Percentiles rank a stretch among this genome's conserved stretches.
Evolutionary conservation across 2,329 filamentous ascomycete species (phyloP).

Genomic region (Stagonosporopsis rhizophila): DNA sequence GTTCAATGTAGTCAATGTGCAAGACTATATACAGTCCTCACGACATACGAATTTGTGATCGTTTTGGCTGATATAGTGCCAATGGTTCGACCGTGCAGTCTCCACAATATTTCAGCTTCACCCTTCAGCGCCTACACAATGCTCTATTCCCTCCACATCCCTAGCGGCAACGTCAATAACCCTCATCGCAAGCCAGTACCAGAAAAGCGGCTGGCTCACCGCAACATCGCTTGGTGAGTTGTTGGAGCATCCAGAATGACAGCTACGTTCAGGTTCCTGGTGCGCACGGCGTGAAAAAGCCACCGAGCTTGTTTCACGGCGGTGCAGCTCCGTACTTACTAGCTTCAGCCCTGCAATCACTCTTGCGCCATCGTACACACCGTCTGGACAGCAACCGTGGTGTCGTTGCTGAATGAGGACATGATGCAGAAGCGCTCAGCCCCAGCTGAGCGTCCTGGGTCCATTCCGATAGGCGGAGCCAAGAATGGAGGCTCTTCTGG

Average conservation of each 20-base stretch:
- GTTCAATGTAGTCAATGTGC: background rate
- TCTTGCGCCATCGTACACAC: background rate
- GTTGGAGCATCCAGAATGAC: constrained; percentile 6
- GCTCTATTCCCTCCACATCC: constrained; percentile 15
- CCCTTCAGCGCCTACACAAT: constrained; percentile 3
- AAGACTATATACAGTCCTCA: background rate
- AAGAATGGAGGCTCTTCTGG: background rate
- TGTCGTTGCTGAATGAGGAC: background rate
- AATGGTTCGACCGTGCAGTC: background rate
- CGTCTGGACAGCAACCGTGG: background rate
- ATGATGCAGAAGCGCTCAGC: background rate
- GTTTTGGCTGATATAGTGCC: background rate
- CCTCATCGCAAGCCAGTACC: constrained; percentile 2
- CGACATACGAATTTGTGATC: background rate
- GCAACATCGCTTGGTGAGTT: constrained; percentile 3
- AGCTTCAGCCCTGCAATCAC: constrained; percentile 5
- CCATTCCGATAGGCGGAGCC: background rate
- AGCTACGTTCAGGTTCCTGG: background rate
- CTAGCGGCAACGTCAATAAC: constrained; percentile 9
- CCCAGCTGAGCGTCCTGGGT: constrained; percentile 3
- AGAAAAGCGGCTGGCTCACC: constrained; percentile 13
- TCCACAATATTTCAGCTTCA: constrained; percentile 5
- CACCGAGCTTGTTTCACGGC: constrained; percentile 7
- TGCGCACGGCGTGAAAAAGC: background rate
- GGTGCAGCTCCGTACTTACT: constrained; percentile 4